Evolutionary conservation across 1,284 basidiomycete species (phyloP), one percentile per base, ranked within the genome.

Genomic region (Neotropicomus parvogracilis): DNA sequence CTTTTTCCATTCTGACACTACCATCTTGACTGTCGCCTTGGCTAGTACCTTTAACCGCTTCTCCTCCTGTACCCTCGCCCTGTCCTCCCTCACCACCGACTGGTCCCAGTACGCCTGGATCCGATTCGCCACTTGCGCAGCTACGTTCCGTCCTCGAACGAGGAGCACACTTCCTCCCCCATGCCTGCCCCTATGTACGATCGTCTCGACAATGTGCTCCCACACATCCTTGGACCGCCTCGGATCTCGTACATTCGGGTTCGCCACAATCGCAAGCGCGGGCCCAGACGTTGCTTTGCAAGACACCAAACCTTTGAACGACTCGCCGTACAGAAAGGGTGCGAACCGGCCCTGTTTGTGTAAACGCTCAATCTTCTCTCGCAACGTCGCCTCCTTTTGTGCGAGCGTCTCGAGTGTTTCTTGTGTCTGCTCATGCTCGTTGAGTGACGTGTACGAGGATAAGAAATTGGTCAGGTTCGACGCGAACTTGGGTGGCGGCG

Each of bases 1-100:
- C 56, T 92, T 82, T 62, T 86, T 89, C 95, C 95, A 98, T 58
- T 93, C 88, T 28, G 77, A 79, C 21, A 81, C 73, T 17, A 97
- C 83, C 59, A 88, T 74, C 56, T 78, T 79, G 44, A 83, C 73
- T 0, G 83, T 88, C 39, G 76, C 76, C 66, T 87, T 90, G 19
- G 88, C 89, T 40, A 91, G 59, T 3, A 72, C 75, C 48, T 81
- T 78, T 55, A 88, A 54, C 33, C 85, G 75, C 59, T 78, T 80
- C 70, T 91, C 87, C 57, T 89, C 86, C 45, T 79, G 79, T 27
- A 72, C 69, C 49, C 71, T 76, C 40, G 78, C 77, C 59, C 76
- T 80, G 41, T 87, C 86, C 50, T 84, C 86, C 70, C 68, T 81
- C 53, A 77, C 75, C 32, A 77, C 78, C 32, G 81, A 71, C 31